Evolutionary conservation across 1,284 basidiomycete genomes (phyloP), one percentile per base, ranked within the genome.

Genomic region (Cryptococcus wingfieldii): DNA sequence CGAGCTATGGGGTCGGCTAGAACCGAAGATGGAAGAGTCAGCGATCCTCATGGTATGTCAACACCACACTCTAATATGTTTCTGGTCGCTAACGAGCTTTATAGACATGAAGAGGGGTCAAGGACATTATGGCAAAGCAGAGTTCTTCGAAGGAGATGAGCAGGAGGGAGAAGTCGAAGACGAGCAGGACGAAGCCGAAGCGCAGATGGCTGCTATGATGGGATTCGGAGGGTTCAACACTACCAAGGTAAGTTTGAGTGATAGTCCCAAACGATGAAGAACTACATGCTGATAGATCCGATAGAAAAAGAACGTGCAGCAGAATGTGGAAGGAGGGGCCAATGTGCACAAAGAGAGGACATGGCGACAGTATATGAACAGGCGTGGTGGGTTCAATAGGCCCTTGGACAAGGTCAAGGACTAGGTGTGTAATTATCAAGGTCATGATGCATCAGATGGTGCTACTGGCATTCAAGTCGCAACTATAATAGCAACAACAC

Each of bases 371-470:
- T 76, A 77, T 62, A 77, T 77, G 74, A 76, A 77, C 65, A 87
- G 91, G 61, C 84, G 88, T 63, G 92, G 92, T 64, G 92, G 92
- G 53, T 95, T 96, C 82, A 96, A 95, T 80, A 86, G 89, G 85
- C 85, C 86, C 38, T 71, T 87, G 54, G 86, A 87, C 74, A 86
- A 85, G 77, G 83, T 86, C 75, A 86, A 86, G 75, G 53, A 58
- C 37, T 49, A 49, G 38, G n/a, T 18, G 18, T n/a, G 28, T 23
- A 19, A 19, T 38, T 49, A 18, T 38, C 5, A 42, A 16, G 16
- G 5, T 14, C 41, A 42, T 9, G 16, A 42, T 42, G 19, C 41
- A 42, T n/a, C 8, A 7, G 14, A 13, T 23, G 19, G 19, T 10
- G n/a, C 8, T 23, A 42, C 19, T 10, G 41, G n/a, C 41, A 39